Evolutionary conservation across 176 grass and related monocot species (phyloP).

Genomic region (Ensete ventricosum): DNA sequence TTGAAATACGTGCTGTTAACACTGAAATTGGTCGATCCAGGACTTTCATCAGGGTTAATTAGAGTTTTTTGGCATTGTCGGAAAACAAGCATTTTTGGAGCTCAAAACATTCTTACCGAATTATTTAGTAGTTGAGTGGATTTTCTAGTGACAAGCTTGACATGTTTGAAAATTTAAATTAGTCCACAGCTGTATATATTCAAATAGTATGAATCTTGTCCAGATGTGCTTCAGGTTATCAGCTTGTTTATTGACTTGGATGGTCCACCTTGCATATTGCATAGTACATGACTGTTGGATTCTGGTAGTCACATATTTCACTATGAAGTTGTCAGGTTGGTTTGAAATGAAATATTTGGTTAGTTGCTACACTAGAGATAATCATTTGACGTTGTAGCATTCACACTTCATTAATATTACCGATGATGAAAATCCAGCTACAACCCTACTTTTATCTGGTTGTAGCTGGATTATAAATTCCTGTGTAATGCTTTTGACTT

Average conservation of each 20-base stretch:
- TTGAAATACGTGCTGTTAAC: too few species aligned
- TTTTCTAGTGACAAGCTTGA: not conserved
- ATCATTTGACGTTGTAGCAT: too few species aligned
- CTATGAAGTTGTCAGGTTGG: too few species aligned
- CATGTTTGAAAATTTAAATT: not conserved
- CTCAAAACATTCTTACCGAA: not conserved
- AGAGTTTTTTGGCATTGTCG: not conserved
- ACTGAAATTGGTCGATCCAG: too few species aligned
- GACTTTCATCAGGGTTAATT: not conserved
- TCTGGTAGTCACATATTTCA: too few species aligned
- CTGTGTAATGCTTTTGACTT: not conserved
- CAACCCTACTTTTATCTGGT: not conserved
- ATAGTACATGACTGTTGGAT: not conserved
- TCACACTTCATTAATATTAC: not conserved
- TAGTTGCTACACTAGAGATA: too few species aligned
- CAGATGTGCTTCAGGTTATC: not conserved
- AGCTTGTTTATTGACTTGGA: not conserved
- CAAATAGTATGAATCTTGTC: not conserved
- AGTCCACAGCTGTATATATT: not conserved
- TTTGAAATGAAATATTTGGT: too few species aligned
- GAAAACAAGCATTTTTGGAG: not conserved
- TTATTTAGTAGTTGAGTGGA: not conserved
- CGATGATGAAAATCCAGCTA: not conserved
- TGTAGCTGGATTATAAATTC: not conserved
- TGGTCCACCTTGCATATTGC: not conserved